A percentile compares a stretch with the other conserved stretches of the same genome.
Evolutionary conservation across 305 asterid genomes (phyloP).

Genomic region (Petunia hybrid): DNA sequence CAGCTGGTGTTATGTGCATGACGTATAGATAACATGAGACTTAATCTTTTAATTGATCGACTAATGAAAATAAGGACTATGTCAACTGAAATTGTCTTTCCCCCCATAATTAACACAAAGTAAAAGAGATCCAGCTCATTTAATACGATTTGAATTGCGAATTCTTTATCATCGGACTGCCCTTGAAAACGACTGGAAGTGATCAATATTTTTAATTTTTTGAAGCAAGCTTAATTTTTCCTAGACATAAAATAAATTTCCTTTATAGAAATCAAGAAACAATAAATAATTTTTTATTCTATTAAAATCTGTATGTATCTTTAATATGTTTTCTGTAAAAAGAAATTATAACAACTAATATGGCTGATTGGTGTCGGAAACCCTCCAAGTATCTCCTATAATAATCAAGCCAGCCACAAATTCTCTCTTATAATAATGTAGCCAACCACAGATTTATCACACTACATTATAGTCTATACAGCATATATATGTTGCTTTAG

Average conservation of each 20-base stretch:
- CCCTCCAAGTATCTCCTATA: neutral
- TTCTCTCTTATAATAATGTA: neutral
- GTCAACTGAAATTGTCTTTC: too few relatives aligned
- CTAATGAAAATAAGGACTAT: too few relatives aligned
- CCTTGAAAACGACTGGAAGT: neutral
- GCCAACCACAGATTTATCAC: neutral
- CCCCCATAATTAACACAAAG: neutral
- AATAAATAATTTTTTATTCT: neutral
- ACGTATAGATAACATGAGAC: too few relatives aligned
- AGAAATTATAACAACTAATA: too few relatives aligned
- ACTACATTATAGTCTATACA: neutral
- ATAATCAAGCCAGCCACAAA: too few relatives aligned
- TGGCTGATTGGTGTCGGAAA: too few relatives aligned
- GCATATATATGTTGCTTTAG: slow-evolving; percentile 10
- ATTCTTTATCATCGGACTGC: neutral
- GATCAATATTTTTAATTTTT: neutral
- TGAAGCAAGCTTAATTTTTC: neutral
- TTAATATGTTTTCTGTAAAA: too few relatives aligned
- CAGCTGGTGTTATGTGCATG: too few relatives aligned
- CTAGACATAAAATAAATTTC: neutral
- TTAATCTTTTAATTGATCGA: too few relatives aligned
- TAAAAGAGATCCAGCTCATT: neutral
- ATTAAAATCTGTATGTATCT: neutral
- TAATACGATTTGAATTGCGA: neutral
- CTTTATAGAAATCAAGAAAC: neutral